Base-by-base conservation (phyloP, 805 yeast species). In the Candida peoriensis region DNA sequence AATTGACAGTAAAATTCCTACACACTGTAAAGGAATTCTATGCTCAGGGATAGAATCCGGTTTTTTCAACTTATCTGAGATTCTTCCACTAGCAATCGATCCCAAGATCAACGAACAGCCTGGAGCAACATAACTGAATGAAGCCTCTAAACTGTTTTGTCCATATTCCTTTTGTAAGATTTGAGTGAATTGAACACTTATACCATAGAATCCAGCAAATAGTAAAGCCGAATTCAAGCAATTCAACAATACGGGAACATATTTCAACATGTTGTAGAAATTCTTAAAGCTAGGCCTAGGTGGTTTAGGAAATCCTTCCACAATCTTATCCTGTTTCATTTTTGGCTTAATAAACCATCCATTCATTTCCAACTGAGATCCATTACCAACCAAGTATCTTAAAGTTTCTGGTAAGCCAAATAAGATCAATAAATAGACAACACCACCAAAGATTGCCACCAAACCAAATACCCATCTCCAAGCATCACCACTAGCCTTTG, bases 381-480 rank as follows among this genome's bases (percentile, higher is more conserved):
- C 76, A 43, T 72, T 61, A 13, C 76, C 76, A 33, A 80, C 85
- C 27, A 74, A 74, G 27, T 66, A 64, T 34, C 89, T 64, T 28
- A 86, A 61, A 0, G 96, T 88, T 52, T 88, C 97, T 1, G 97
- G 96, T 13, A 87, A 61, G 5, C 70, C 61, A 30, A 81, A 66
- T 6, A 76, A 32, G 8, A 86, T 70, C 34, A 74, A 37, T 0
- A 75, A 10, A 10, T 74, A 61, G 16, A 74, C 74, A 16, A 69
- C 52, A 1, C 78, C 84, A 2, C 85, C 73, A 38, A 81, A 56
- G 15, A 86, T 80, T 10, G 81, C 81, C 45, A 86, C 63, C 34
- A 84, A 75, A 72, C 95, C 79, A 55, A 83, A 83, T 8, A 88
- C 55, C 87, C 94, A 41, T 86, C 87, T 35, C 94, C 90, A 62